Evolutionary conservation across 2,329 filamentous ascomycete species (phyloP), one percentile per base, ranked within the genome.

Genomic region (Xenoacremonium recifei): DNA sequence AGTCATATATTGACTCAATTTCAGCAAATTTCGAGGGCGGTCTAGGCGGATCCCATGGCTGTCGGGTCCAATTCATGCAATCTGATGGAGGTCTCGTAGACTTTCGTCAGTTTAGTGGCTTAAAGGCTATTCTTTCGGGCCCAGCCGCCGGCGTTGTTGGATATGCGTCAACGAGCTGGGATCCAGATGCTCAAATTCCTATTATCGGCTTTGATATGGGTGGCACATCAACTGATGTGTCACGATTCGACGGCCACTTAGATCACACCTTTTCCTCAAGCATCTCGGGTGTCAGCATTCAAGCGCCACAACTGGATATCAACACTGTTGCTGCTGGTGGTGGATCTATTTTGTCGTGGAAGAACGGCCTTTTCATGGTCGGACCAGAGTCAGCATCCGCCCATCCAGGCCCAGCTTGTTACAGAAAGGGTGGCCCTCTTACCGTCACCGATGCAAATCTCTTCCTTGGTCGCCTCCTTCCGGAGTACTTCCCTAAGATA

Each of bases 251-350:
- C 13, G 84, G 84, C 16, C 71, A 78, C 37, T 84, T 87, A 50
- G 84, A 87, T 43, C 82, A 88, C 54, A 80, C 87, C 13, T 85
- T 86, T 45, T 82, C 85, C 51, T 84, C 82, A 1, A 85, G 82
- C 5, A 85, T 84, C 6, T 82, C 83, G 1, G 81, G 84, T 20
- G 79, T 87, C 2, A 82, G 82, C 2, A 85, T 87, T 20, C 82
- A 85, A 48, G 82, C 77, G 2, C 84, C 84, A 1, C 84, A 87
- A 55, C 71, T 87, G 3, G 84, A 88, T 53, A 87, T 88, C 62
- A 85, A 85, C 59, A 88, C 84, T 1, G 84, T 88, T 3, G 70
- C 69, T 3, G 69, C 69, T 11, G 70, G 70, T 7, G 72, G 72
- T 27, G 72, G 72, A 5, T 70, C 65, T 15, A 70, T 72, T 17